A percentile compares a stretch with the other conserved stretches of the same genome.
These are phyloP conservation scores for Orbilia blumenaviensis DNA, from an alignment of 2,329 filamentous ascomycete species.

Conservation along the genomic window DNA sequence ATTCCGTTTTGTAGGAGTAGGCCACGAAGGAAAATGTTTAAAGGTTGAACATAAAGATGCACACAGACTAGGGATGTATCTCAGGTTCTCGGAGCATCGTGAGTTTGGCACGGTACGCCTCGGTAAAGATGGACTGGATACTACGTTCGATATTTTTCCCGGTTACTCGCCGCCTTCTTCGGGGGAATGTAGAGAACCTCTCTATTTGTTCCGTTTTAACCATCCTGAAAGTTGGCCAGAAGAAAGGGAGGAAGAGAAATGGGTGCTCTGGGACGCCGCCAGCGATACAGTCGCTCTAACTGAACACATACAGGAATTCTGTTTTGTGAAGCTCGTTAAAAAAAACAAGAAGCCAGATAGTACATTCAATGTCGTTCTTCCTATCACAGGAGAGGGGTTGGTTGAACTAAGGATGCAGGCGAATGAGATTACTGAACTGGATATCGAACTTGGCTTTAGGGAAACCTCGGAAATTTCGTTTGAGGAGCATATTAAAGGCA, in stretches of 20 bases:
- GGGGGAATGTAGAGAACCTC: not conserved
- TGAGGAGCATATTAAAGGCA: not conserved
- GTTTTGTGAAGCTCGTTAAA: constrained; percentile 17
- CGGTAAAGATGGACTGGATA: constrained; percentile 17
- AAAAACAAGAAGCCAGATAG: not conserved
- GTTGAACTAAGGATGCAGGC: constrained; percentile 25
- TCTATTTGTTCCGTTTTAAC: constrained; percentile 27
- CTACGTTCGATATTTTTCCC: constrained; percentile 23
- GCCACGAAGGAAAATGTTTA: constrained; percentile 10
- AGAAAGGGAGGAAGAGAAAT: constrained; percentile 5
- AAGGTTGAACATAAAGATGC: not conserved
- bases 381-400: not conserved
- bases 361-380: not conserved
- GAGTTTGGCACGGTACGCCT: constrained; percentile 21
- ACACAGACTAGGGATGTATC: constrained; percentile 3
- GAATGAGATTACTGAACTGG: not conserved
- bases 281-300: constrained; percentile 10
- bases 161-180: constrained; percentile 19
- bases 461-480: constrained; percentile 24
- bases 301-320: constrained; percentile 18
- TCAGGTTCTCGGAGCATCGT: not conserved
- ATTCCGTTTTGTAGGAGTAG: constrained; percentile 5
- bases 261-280: constrained; percentile 16
- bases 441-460: constrained; percentile 17
- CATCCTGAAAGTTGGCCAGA: not conserved